A percentile compares a stretch with the other conserved stretches of the same genome.
phyloP scores from a whole-genome alignment of 805 yeast species.

The Candida palmyrensis region DNA sequence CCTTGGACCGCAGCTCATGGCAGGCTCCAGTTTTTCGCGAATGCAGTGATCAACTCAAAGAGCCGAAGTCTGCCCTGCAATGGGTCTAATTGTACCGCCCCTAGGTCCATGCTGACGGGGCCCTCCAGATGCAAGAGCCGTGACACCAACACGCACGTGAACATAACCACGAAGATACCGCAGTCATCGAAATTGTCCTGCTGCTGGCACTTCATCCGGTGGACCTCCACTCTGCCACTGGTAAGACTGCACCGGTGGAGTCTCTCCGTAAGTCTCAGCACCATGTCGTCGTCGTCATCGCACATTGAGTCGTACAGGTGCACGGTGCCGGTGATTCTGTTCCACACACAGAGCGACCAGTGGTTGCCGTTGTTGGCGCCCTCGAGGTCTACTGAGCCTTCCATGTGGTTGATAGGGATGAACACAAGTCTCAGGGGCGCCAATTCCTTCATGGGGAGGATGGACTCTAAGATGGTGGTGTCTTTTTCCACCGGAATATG shows the following conservation, averaged over 20 bases:
- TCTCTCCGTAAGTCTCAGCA: constrained; percentile 17
- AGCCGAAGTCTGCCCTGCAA: constrained; percentile 43
- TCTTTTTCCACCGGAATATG: constrained; percentile 31
- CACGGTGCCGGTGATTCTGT: constrained; percentile 42
- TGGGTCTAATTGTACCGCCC: constrained; percentile 41
- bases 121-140: constrained; percentile 21
- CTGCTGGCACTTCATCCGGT: constrained; percentile 45
- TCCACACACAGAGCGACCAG: constrained; percentile 64
- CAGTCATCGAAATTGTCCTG: constrained; percentile 66
- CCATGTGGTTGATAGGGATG: constrained; percentile 64
- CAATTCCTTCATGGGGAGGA: constrained; percentile 29
- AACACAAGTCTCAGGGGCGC: constrained; percentile 44
- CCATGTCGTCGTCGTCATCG: constrained; percentile 28
- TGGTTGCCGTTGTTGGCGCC: constrained; percentile 66
- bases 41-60: constrained; percentile 1
- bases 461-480: constrained; percentile 4
- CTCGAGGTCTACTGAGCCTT: constrained; percentile 40
- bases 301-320: constrained; percentile 58
- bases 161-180: constrained; percentile 45
- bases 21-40: no score
- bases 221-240: constrained; percentile 18
- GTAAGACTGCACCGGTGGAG: constrained; percentile 19
- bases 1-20: no score
- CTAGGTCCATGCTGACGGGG: constrained; percentile 33
- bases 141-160: constrained; percentile 28